Conservation (phyloP, 1,284 basidiomycete species). For the Coriolopsis trogii region DNA sequence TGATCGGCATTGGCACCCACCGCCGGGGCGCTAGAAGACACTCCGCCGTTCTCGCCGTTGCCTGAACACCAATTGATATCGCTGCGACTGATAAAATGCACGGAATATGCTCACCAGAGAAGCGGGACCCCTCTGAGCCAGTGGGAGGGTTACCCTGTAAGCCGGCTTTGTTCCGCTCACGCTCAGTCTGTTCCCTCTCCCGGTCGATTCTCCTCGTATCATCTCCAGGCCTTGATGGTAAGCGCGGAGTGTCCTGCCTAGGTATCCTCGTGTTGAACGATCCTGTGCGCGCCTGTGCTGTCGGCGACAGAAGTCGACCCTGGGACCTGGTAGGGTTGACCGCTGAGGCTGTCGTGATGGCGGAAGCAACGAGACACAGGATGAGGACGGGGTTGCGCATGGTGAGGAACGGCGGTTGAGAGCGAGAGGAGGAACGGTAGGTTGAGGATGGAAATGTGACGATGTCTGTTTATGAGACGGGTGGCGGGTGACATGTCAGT, state of each 20-base stretch:
- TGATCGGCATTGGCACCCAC: constrained; percentile 13
- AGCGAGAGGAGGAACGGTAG: background rate
- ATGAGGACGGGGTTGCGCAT: constrained; percentile 31
- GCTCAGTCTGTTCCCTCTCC: background rate
- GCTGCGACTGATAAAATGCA: too few relatives aligned
- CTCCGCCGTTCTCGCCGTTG: constrained; percentile 12
- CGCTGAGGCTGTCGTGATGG: constrained; percentile 19
- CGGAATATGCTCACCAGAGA: background rate
- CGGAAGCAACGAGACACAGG: constrained; percentile 28
- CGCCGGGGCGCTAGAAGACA: constrained; percentile 9
- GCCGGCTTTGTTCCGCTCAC: background rate
- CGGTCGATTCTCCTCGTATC: background rate
- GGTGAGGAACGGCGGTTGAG: background rate
- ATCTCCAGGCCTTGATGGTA: background rate
- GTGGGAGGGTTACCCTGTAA: background rate
- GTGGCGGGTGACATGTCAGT: background rate
- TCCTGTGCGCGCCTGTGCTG: background rate
- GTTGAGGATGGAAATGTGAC: background rate
- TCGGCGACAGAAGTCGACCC: constrained; percentile 2
- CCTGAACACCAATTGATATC: background rate
- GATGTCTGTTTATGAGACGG: too few relatives aligned
- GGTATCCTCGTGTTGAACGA: background rate
- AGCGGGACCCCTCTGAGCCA: background rate
- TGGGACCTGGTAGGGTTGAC: background rate
- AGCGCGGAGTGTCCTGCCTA: background rate